Evolutionary conservation across 192 early-diverging fungal species (phyloP), one percentile per base, ranked within the genome.

Genomic region (Coemansia sp.): DNA sequence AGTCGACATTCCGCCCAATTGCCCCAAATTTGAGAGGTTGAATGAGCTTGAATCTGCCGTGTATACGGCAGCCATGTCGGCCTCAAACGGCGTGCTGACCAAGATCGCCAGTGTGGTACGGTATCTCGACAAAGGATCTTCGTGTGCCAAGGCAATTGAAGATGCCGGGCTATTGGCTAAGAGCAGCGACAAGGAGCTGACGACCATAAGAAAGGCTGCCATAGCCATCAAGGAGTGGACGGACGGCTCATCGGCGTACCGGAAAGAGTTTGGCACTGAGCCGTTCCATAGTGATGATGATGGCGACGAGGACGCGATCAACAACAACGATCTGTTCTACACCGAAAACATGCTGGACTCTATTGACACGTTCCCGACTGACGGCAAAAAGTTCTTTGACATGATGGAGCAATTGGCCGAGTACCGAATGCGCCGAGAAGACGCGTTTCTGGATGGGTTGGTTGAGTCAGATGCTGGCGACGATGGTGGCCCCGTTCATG

Each of bases 371-470:
- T 84, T 78, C 55, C 81, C 81, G 54, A 95, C 95, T 43, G 95
- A 98, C 76, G 94, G 96, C 29, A 92, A 91, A 74, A 97, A 96
- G 81, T 97, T 98, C 73, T 86, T 98, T 51, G 95, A 98, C 71
- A 90, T 97, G 85, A 97, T 98, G 96, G 96, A 97, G 77, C 91
- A 91, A 22, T 82, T 98, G 16, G 95, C 96, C 16, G 94, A 96
- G 72, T 89, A 93, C 55, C 92, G 93, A 54, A 92, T 96, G 79
- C 92, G 93, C 41, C 89, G 91, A 20, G 90, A 90, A 64, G 93
- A 92, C 62, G 88, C 87, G 57, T 42, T 82, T 66, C 40, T 72
- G 40, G 59, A 80, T 65, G 65, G 27, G 1, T 57, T 71, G 31
- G 76, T 78, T 29, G 77, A 84, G 33, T 18, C 57, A 2, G 57